Evolutionary conservation across 2,329 filamentous ascomycete genomes (phyloP).

Genomic region (Dothiorella sarmentorum): DNA sequence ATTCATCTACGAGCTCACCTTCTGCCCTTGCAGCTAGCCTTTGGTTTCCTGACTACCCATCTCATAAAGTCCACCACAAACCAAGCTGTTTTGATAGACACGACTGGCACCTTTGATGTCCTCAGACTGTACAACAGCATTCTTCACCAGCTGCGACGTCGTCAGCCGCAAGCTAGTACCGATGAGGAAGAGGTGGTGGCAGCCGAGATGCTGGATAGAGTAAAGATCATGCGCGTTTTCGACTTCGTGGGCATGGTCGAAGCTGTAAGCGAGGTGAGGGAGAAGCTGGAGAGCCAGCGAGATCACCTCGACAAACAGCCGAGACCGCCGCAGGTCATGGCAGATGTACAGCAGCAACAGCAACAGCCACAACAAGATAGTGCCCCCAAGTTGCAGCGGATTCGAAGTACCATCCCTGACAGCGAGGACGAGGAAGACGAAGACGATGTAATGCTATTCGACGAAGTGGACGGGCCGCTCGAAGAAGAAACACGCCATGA

Average conservation of each 20-base stretch:
- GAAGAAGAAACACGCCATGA: not conserved
- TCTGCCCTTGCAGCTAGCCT: conserved; percentile 27
- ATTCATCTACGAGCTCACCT: not conserved
- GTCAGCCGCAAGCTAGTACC: not conserved
- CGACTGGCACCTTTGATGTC: conserved; percentile 46
- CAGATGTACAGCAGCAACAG: not conserved
- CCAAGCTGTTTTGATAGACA: conserved; percentile 45
- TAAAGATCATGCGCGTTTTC: conserved; percentile 51
- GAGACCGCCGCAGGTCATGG: not conserved
- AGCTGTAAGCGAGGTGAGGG: conserved; percentile 43
- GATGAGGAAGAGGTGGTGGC: conserved; percentile 20
- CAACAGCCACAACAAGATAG: not conserved
- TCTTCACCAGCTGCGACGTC: conserved; percentile 22
- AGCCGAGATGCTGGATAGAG: conserved; percentile 40
- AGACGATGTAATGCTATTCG: conserved; percentile 41
- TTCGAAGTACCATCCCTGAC: conserved; percentile 29
- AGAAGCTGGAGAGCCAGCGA: conserved; percentile 28
- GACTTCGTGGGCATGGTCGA: conserved; percentile 49
- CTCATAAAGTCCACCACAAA: conserved; percentile 30
- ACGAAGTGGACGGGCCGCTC: not conserved
- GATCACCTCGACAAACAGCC: not conserved
- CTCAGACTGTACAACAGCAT: conserved; percentile 36
- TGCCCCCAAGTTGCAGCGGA: not conserved
- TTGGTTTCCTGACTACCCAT: conserved; percentile 38
- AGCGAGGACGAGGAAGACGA: conserved; percentile 34